These are phyloP conservation scores for Tricholoma flavovirens DNA, from an alignment of 768 basidiomycete genomes.

Conservation along the genomic window DNA sequence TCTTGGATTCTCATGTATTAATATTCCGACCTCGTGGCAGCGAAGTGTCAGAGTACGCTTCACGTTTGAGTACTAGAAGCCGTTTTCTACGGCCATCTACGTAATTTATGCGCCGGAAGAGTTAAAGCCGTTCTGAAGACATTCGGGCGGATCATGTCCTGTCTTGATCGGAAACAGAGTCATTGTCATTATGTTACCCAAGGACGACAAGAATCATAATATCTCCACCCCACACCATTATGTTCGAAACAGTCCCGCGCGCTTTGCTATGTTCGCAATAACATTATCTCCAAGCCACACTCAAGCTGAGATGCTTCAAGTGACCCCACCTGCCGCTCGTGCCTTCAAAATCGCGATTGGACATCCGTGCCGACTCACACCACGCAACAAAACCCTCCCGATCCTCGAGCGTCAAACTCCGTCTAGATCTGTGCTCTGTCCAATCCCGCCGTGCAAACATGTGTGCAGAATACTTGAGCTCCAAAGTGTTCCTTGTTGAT, in stretches of 20 bases:
- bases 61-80: neutral
- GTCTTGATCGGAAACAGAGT: too few species aligned
- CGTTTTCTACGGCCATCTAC: neutral
- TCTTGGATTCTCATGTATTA: neutral
- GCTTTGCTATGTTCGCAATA: neutral
- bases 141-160: neutral
- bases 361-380: too few species aligned
- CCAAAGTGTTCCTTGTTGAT: constrained; percentile 18
- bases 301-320: constrained; percentile 14
- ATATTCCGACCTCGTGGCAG: neutral
- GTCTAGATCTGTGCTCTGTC: constrained; percentile 22
- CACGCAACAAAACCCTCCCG: constrained; percentile 26
- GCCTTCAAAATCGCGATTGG: too few species aligned
- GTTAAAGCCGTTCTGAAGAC: too few species aligned
- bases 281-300: constrained; percentile 10
- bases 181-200: too few species aligned
- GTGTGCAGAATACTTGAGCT: constrained; percentile 22
- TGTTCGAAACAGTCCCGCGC: neutral
- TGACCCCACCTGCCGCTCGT: too few species aligned
- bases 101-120: neutral
- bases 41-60: neutral
- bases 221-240: too few species aligned
- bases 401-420: constrained; percentile 16
- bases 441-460: constrained; percentile 26
- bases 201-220: too few species aligned